Evolutionary conservation across 345 rosid species (phyloP).

Genomic region (Erucastrum elatum): DNA sequence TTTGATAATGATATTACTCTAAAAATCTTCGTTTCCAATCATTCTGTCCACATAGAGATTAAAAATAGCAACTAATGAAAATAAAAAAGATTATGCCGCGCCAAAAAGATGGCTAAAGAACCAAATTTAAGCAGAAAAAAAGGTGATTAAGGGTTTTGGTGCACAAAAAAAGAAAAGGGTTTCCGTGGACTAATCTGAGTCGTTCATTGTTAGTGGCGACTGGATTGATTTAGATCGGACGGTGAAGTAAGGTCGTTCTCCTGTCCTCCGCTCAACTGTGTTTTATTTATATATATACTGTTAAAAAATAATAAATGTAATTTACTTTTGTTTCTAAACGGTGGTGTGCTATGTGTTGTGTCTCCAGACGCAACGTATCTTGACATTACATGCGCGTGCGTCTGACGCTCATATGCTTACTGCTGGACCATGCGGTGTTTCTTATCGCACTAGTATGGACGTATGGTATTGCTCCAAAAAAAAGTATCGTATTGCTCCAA

Average conservation of each 20-base stretch:
- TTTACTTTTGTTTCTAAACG: neutral
- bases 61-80: constrained; percentile 22
- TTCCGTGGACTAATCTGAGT: constrained; percentile 20
- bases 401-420: neutral
- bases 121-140: neutral
- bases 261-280: neutral
- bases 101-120: constrained; percentile 10
- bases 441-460: neutral
- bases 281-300: neutral
- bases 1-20: too few relatives aligned
- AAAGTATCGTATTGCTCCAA: too few relatives aligned
- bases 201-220: constrained; percentile 20
- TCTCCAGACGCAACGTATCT: constrained; percentile 29
- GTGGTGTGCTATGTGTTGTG: constrained; percentile 32
- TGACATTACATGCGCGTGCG: constrained; percentile 34
- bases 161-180: constrained; percentile 19
- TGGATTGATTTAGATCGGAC: constrained; percentile 41
- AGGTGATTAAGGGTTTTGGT: neutral
- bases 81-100: constrained; percentile 26
- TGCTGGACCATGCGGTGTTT: neutral
- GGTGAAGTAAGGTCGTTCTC: constrained; percentile 30
- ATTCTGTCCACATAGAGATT: constrained; percentile 25
- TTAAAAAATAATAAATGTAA: constrained; percentile 19
- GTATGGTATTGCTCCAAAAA: too few relatives aligned
- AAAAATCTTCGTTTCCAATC: neutral